Evolutionary conservation across 129 eudicot species (phyloP).

Genomic region (Rutidosis leptorrhynchoides): DNA sequence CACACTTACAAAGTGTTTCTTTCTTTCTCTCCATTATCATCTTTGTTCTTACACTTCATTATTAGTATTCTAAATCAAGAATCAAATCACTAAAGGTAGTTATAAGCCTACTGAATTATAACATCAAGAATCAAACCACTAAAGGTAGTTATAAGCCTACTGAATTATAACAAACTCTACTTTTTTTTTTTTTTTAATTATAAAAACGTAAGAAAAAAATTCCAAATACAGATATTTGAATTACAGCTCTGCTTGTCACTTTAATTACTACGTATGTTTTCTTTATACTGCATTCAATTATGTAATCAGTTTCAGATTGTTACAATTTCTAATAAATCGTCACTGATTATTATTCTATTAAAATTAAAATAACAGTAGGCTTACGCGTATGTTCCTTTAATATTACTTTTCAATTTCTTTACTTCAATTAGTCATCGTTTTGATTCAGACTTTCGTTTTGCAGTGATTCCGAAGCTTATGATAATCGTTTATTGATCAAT

Average conservation of each 20-base stretch:
- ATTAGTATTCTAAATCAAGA: too few species aligned
- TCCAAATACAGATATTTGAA: conserved; percentile 9
- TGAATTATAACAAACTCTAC: background rate
- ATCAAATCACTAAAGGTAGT: too few species aligned
- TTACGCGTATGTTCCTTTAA: conserved; percentile 28
- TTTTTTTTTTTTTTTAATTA: background rate
- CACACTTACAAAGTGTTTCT: too few species aligned
- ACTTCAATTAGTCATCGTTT: conserved; percentile 16
- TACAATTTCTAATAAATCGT: background rate
- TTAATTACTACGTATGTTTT: conserved; percentile 5
- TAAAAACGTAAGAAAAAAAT: background rate
- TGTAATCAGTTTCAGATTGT: conserved; percentile 11
- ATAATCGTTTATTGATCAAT: background rate
- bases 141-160: too few species aligned
- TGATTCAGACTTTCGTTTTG: conserved; percentile 12
- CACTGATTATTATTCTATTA: background rate
- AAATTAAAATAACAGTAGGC: conserved; percentile 3
- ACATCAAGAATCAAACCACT: too few species aligned
- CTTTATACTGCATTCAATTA: conserved; percentile 5
- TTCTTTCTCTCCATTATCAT: too few species aligned
- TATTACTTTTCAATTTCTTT: conserved; percentile 5
- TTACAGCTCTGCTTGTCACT: conserved; percentile 19
- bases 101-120: too few species aligned
- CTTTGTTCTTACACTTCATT: too few species aligned
- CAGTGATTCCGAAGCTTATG: conserved; percentile 11